These are phyloP conservation scores for Cyathus striatus DNA, from an alignment of 768 basidiomycete genomes.

Conservation along the genomic window DNA sequence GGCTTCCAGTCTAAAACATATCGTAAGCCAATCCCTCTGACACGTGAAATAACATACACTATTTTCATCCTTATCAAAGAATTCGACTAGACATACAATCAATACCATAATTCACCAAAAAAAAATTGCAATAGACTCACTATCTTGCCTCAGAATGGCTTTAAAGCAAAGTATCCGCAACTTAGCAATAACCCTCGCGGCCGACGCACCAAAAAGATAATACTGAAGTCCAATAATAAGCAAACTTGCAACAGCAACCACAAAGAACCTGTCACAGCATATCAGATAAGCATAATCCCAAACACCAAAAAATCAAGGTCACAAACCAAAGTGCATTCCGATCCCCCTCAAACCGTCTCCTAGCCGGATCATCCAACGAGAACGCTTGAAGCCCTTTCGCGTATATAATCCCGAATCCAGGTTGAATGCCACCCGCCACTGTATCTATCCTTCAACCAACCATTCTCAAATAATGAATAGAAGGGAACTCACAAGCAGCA, in stretches of 20 bases:
- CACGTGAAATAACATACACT: constrained; percentile 37
- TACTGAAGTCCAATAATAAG: constrained; percentile 62
- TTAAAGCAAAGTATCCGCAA: constrained; percentile 71
- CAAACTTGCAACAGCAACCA: constrained; percentile 70
- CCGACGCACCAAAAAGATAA: constrained; percentile 62
- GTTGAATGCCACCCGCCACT: constrained; percentile 67
- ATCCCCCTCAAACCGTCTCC: constrained; percentile 54
- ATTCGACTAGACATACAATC: constrained; percentile 58
- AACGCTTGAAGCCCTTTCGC: constrained; percentile 60
- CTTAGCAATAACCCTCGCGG: constrained; percentile 64
- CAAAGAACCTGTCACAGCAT: constrained; percentile 56
- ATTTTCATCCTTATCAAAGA: constrained; percentile 86
- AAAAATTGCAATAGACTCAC: constrained; percentile 36
- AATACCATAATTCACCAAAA: not conserved
- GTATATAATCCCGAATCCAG: constrained; percentile 67
- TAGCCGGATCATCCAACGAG: constrained; percentile 28
- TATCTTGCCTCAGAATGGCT: constrained; percentile 84
- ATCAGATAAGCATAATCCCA: not conserved
- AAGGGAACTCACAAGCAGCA: constrained; percentile 49
- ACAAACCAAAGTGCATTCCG: constrained; percentile 63
- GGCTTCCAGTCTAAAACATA: constrained; percentile 57
- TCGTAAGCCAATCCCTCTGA: constrained; percentile 1
- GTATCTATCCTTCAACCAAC: constrained; percentile 1
- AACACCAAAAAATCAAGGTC: not conserved
- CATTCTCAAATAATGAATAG: constrained; percentile 12